Evolutionary conservation across 257 asterid genomes (phyloP).

Genomic region (Leptodermis oblonga): DNA sequence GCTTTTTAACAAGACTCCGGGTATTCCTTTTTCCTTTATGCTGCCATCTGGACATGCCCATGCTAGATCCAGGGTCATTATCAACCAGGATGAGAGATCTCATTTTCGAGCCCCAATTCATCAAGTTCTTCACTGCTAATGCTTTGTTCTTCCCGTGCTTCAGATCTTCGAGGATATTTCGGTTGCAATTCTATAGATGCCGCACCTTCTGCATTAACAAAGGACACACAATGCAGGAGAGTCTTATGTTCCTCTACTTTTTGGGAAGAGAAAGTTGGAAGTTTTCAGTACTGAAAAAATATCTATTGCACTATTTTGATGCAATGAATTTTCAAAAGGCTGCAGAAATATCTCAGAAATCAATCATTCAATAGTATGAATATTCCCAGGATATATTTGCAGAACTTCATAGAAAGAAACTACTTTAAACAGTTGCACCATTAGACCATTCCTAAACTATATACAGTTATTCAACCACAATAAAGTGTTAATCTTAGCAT

Average conservation of each 20-base stretch:
- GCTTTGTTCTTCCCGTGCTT: slow-evolving; percentile 57
- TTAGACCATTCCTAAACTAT: neutral
- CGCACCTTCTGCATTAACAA: slow-evolving; percentile 66
- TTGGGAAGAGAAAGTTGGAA: neutral
- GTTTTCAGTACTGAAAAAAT: neutral
- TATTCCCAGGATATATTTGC: neutral
- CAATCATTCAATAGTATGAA: neutral
- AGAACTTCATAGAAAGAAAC: neutral
- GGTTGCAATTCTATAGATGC: slow-evolving; percentile 82
- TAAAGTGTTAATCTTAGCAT: neutral
- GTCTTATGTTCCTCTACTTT: neutral
- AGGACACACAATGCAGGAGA: slow-evolving; percentile 17
- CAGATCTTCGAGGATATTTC: slow-evolving; percentile 69
- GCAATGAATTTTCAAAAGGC: neutral
- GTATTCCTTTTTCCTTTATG: slow-evolving; percentile 76
- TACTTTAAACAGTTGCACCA: neutral
- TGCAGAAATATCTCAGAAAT: neutral
- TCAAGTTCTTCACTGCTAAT: slow-evolving; percentile 74
- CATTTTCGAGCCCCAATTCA: slow-evolving; percentile 49
- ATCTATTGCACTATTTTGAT: neutral
- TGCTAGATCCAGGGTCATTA: slow-evolving; percentile 33
- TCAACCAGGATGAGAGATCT: slow-evolving; percentile 41
- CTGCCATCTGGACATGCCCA: slow-evolving; percentile 72
- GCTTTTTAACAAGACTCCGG: slow-evolving; percentile 54
- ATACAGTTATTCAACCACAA: neutral